Percentiles rank a stretch among this genome's conserved stretches.
phyloP scores from a whole-genome alignment of 106 monocot species.

The Iris macrosiphon region DNA sequence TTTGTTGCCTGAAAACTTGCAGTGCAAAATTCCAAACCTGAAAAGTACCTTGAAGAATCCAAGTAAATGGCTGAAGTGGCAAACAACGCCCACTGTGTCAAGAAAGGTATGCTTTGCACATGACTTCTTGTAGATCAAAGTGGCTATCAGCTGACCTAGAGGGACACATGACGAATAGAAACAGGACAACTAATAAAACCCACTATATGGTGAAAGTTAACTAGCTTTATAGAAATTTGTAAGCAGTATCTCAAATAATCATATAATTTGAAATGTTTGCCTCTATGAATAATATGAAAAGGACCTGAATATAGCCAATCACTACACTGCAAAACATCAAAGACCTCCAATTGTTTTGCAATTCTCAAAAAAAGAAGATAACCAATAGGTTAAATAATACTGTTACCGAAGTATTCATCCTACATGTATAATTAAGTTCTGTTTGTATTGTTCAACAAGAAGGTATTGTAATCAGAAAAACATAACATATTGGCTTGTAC shows the following conservation, averaged over 20 bases:
- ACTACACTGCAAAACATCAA: too few species aligned
- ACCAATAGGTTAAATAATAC: too few species aligned
- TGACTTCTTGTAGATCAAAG: conserved; percentile 16
- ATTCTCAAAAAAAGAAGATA: too few species aligned
- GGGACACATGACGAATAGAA: conserved; percentile 10
- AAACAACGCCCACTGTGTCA: conserved; percentile 46
- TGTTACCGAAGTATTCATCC: too few species aligned
- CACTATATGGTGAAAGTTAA: not conserved
- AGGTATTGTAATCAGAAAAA: too few species aligned
- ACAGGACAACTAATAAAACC: not conserved
- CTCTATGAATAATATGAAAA: not conserved
- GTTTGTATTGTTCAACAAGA: too few species aligned
- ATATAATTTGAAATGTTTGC: not conserved
- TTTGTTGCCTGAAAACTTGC: not conserved
- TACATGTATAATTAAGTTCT: too few species aligned
- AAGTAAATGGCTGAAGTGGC: conserved; percentile 32
- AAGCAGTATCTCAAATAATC: not conserved
- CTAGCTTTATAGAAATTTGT: not conserved
- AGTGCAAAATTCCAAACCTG: conserved; percentile 51
- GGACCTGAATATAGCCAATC: not conserved
- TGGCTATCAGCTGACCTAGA: conserved; percentile 17
- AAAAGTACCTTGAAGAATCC: conserved; percentile 72
- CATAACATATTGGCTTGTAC: too few species aligned
- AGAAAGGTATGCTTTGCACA: conserved; percentile 17
- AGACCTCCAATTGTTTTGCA: too few species aligned